Conservation (phyloP, 176 grass and related monocot species). For the Cymbopogon citratus region DNA sequence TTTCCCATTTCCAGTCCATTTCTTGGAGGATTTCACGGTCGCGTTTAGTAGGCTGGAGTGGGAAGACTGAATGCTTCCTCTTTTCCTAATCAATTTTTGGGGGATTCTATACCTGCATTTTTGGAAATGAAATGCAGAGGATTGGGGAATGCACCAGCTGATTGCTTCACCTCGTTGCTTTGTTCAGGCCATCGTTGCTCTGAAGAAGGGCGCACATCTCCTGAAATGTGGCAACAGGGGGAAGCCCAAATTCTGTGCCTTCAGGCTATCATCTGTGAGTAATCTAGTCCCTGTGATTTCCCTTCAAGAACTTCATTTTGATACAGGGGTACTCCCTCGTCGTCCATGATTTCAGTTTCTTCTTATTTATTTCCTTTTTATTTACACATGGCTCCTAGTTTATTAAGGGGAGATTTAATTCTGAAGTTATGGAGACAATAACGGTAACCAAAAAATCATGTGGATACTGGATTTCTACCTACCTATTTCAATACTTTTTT, state of each 20-base stretch:
- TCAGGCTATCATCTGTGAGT: slow-evolving; percentile 51
- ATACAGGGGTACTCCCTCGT: background rate
- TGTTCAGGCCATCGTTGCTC: slow-evolving; percentile 41
- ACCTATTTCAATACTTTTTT: background rate
- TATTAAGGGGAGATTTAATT: background rate
- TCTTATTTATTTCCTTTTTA: background rate
- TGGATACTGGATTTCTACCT: background rate
- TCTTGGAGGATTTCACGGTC: background rate
- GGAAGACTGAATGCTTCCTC: background rate
- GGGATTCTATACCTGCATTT: background rate
- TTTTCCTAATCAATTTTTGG: background rate
- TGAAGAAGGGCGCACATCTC: slow-evolving; percentile 49
- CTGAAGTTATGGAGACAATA: background rate
- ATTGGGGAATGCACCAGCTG: background rate
- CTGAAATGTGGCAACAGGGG: slow-evolving; percentile 48
- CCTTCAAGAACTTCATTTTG: background rate
- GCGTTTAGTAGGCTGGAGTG: background rate
- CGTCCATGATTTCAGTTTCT: background rate
- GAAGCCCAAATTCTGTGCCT: slow-evolving; percentile 49
- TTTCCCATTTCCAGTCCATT: background rate
- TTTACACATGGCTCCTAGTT: background rate
- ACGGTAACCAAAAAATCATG: background rate
- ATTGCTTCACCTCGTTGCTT: background rate
- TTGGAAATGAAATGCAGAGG: background rate
- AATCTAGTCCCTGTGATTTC: background rate